Base-by-base conservation (phyloP, 2,329 filamentous ascomycete genomes). In the Penicillium sp. region DNA sequence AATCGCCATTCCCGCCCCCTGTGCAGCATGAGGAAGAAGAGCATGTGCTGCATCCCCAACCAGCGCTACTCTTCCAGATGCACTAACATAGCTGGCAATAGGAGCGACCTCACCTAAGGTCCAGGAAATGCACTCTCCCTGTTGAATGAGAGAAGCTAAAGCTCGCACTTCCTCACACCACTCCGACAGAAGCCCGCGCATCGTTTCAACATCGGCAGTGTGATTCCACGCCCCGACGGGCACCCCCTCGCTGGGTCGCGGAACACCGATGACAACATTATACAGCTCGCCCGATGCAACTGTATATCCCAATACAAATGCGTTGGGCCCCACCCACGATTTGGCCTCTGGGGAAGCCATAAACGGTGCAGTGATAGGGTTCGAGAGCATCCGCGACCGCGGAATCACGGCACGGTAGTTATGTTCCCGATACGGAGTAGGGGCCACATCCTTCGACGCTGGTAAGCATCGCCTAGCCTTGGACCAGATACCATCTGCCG, bases 21-120 rank as follows among this genome's bases (percentile, higher is more conserved):
- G 82, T 0, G 80, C 83, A 69, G 84, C 82, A 57, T 82, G 79
- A 31, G 84, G 85, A 0, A 84, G 74, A 59, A 88, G 86, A 0
- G 85, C 84, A 66, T 89, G 86, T 0, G 85, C 85, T 0, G 85
- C 84, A 63, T 88, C 86, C 0, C 86, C 86, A 1, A 89, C 69
- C 0, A 88, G 69, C 0, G 78, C 82, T 11, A 87, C 57, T 31
- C 54, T 35, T 49, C 51, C 51, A 48, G 51, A 54, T n/a, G 33
- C 18, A 49, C 51, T 54, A 5, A 44, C 51, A 49, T 54, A 54
- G 27, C 51, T 54, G 18, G 44, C n/a, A 43, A 54, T 31, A 14
- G 44, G 31, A 35, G 23, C 22, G 2, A 54, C 51, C 23, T 54
- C 51, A 20, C 51, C 44, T 22, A 54, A 43, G 2, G 51, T 54